These are phyloP conservation scores for Conticribra weissflogii DNA, from an alignment of 108 stramenopile species.

Conservation along the genomic window DNA sequence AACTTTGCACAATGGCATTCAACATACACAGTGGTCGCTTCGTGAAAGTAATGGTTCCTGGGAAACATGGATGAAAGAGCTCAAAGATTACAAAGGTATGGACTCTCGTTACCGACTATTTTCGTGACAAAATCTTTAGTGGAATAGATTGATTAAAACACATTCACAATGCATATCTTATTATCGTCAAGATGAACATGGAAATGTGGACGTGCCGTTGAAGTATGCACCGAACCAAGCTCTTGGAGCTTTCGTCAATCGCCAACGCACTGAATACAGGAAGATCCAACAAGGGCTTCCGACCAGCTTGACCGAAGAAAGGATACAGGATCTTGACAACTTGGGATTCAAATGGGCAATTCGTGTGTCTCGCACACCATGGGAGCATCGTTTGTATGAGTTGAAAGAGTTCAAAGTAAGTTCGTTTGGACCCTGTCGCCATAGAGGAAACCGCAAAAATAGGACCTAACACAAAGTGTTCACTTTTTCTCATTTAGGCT, in stretches of 20 bases:
- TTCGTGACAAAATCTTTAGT: no score
- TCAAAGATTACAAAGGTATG: constrained; percentile 25
- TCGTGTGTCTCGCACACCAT: constrained; percentile 38
- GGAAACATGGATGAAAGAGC: constrained; percentile 46
- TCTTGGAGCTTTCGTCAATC: constrained; percentile 43
- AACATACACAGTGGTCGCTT: constrained; percentile 30
- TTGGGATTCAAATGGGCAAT: constrained; percentile 50
- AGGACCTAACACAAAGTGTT: not conserved
- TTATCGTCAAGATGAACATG: constrained; percentile 23
- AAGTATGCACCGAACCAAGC: constrained; percentile 49
- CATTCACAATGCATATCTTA: no score
- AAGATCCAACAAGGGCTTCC: constrained; percentile 41
- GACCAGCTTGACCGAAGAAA: constrained; percentile 41
- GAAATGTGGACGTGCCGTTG: constrained; percentile 44
- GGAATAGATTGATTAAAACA: no score
- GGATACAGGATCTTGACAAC: constrained; percentile 29
- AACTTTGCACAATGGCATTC: no score
- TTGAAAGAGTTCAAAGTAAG: constrained; percentile 42
- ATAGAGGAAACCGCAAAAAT: not conserved
- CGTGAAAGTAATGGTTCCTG: constrained; percentile 43
- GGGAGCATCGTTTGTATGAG: constrained; percentile 44
- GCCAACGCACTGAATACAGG: constrained; percentile 42
- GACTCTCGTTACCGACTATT: no score
- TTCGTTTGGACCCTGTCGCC: no score
- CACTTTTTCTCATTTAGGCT: no score